Evolutionary conservation across 768 basidiomycete species (phyloP).

Genomic region (Lentinus tigrinus): DNA sequence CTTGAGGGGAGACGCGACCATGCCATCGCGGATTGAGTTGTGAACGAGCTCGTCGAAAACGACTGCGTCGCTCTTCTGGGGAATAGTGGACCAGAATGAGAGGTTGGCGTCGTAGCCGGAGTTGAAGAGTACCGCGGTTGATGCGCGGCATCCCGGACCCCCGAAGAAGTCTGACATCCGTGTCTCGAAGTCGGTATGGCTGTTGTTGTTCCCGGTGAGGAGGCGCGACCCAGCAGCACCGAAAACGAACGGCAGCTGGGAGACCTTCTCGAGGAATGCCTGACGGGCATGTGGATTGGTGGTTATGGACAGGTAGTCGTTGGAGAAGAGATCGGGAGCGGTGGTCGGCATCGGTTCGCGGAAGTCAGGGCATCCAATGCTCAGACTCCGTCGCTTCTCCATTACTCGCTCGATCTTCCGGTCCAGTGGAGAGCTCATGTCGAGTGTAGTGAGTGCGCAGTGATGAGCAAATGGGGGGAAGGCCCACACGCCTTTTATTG

Average conservation of each 20-base stretch:
- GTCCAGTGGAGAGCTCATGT: too few species aligned
- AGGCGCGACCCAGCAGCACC: slow-evolving; percentile 54
- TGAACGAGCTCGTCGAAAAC: slow-evolving; percentile 55
- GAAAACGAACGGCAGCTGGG: slow-evolving; percentile 27
- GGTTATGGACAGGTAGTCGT: slow-evolving; percentile 51
- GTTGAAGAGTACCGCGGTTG: slow-evolving; percentile 45
- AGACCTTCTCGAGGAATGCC: slow-evolving; percentile 32
- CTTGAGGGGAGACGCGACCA: slow-evolving; percentile 34
- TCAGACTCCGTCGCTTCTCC: too few species aligned
- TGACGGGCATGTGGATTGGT: slow-evolving; percentile 32
- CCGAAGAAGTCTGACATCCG: slow-evolving; percentile 38
- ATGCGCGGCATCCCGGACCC: slow-evolving; percentile 26
- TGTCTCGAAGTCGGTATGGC: slow-evolving; percentile 41
- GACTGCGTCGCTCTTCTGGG: slow-evolving; percentile 45
- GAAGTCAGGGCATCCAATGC: not conserved
- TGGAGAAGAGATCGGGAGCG: slow-evolving; percentile 41
- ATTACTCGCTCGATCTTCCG: too few species aligned
- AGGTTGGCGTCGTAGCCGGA: slow-evolving; percentile 56
- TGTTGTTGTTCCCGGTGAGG: slow-evolving; percentile 40
- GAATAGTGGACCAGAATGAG: slow-evolving; percentile 44
- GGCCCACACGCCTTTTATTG: too few species aligned
- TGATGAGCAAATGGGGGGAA: too few species aligned
- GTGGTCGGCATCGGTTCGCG: not conserved
- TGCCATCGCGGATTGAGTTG: slow-evolving; percentile 50
- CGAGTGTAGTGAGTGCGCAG: too few species aligned